Evolutionary conservation across 2,329 filamentous ascomycete genomes (phyloP), one percentile per base, ranked within the genome.

Genomic region (Colletotrichum sp.): DNA sequence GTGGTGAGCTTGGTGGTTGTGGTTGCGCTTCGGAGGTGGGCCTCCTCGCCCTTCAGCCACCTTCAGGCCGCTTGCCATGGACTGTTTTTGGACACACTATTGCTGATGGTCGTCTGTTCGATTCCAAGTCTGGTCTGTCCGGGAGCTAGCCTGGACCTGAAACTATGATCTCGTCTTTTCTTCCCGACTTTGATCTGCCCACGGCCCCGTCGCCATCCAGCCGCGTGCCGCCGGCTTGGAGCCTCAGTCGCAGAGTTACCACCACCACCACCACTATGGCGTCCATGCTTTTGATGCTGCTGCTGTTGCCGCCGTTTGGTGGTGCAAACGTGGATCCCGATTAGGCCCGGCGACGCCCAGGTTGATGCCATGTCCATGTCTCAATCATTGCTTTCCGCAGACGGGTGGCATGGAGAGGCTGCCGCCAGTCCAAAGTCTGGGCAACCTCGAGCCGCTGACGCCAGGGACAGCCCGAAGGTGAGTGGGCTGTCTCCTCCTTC

Each of bases 281-380:
- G 74, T 70, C 48, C 60, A 74, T 59, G 64, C 61, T 67, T 19
- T 25, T 48, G 73, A 52, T 52, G 44, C 44, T 22, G 44, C 44
- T 52, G 44, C 44, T 22, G 44, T 22, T 52, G n/a, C 44, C 12
- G 44, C n/a, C 44, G 44, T 52, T 52, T 61, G 63, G 73, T 64
- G 39, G 63, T 75, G 73, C 63, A 68, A 68, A 73, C 73, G 64
- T 73, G 73, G 69, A 68, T 75, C 73, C 73, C 63, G 63, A 72
- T 68, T 63, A 72, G 73, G 63, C 44, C 69, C 63, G 55, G 73
- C 69, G 55, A 30, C 63, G 64, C 44, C 61, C 55, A 61, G 34
- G 28, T 70, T 55, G 48, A 70, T 74, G 74, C 74, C 66, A 76
- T 76, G 71, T 76, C 71, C 71, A 76, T 76, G 71, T 76, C 71